phyloP scores from a whole-genome alignment of 108 stramenopile genomes.

The Nitzschia sp. region DNA sequence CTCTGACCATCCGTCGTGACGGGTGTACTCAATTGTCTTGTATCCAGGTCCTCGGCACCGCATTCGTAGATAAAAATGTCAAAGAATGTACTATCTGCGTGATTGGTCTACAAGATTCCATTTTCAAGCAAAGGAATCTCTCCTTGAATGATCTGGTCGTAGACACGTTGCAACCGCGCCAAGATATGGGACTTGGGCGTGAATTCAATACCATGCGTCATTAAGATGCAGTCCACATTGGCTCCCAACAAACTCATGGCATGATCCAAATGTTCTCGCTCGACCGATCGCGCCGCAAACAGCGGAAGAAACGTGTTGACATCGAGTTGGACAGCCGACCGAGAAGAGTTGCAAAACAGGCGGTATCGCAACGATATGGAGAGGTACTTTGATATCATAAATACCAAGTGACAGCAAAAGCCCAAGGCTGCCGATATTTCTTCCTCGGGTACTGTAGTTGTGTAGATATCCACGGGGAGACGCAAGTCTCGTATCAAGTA shows the following conservation, averaged over 20 bases:
- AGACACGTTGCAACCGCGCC: conserved; percentile 20
- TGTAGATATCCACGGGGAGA: conserved; percentile 71
- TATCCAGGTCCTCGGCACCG: too few relatives aligned
- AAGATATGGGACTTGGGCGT: conserved; percentile 35
- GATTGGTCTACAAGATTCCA: too few relatives aligned
- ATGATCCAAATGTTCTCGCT: conserved; percentile 75
- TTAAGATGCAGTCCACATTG: conserved; percentile 81
- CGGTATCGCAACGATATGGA: conserved; percentile 71
- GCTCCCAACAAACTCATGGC: conserved; percentile 64
- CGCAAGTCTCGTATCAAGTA: conserved; percentile 43
- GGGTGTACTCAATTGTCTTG: too few relatives aligned
- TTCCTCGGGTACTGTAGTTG: conserved; percentile 64
- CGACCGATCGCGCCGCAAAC: conserved; percentile 68
- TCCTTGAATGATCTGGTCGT: conserved; percentile 17
- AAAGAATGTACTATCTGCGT: too few relatives aligned
- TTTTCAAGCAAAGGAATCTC: conserved; percentile 11
- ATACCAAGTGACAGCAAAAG: conserved; percentile 72
- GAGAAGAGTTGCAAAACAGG: conserved; percentile 84
- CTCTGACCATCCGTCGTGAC: too few relatives aligned
- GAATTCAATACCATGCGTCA: conserved; percentile 23
- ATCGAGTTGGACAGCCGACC: conserved; percentile 60
- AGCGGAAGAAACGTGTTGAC: conserved; percentile 67
- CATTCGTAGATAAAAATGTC: too few relatives aligned
- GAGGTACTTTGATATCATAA: conserved; percentile 83
- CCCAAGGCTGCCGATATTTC: conserved; percentile 85